These are phyloP conservation scores for Mycena epipterygia DNA, from an alignment of 768 basidiomycete species.

Conservation along the genomic window DNA sequence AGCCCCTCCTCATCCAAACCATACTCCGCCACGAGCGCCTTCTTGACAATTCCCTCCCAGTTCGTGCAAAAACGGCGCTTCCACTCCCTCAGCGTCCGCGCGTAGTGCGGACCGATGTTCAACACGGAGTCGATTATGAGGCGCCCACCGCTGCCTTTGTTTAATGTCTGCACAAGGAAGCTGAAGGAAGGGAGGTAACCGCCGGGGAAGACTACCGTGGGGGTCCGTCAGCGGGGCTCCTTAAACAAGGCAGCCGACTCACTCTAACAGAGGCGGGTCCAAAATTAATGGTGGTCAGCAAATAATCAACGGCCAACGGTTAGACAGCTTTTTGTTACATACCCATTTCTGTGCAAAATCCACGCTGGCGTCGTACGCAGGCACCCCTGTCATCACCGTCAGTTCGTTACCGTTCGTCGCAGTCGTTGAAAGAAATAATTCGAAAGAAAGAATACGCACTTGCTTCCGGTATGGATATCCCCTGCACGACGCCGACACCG, in stretches of 20 bases:
- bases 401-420: too few species aligned
- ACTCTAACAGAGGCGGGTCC: constrained; percentile 8
- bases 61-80: constrained; percentile 57
- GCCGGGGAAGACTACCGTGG: constrained; percentile 69
- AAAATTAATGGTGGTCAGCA: neutral
- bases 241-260: neutral
- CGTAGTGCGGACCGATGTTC: constrained; percentile 74
- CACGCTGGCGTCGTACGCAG: constrained; percentile 52
- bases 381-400: constrained; percentile 44
- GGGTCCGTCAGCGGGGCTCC: constrained; percentile 11
- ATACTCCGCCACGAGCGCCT: constrained; percentile 60
- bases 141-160: constrained; percentile 54
- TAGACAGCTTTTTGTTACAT: neutral
- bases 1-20: constrained; percentile 18
- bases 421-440: neutral
- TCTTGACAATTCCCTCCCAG: constrained; percentile 58
- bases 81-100: constrained; percentile 72
- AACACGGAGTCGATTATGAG: constrained; percentile 66
- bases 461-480: constrained; percentile 68
- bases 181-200: constrained; percentile 68
- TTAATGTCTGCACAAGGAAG: constrained; percentile 55
- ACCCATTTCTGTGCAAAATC: constrained; percentile 73
- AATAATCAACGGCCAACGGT: neutral
- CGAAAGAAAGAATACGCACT: constrained; percentile 40
- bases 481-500: constrained; percentile 67